Percentiles rank a stretch among this genome's conserved stretches.
These are phyloP conservation scores for Penicillium soppii DNA, from an alignment of 495 filamentous ascomycete species.

Conservation along the genomic window DNA sequence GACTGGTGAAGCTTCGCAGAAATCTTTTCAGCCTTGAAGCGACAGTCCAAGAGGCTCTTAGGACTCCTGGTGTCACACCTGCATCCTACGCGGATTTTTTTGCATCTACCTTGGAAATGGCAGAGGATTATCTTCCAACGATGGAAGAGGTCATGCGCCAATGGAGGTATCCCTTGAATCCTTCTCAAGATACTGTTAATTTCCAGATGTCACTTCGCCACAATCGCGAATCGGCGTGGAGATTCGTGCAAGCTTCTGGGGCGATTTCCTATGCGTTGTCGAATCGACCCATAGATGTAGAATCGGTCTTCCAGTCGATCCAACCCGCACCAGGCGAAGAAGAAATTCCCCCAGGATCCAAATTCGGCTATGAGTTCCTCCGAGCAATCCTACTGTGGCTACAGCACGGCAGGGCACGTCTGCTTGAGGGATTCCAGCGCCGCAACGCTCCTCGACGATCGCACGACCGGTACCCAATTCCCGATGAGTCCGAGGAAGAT, in stretches of 20 bases:
- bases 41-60: slow-evolving; percentile 27
- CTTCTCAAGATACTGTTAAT: slow-evolving; percentile 48
- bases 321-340: slow-evolving; percentile 49
- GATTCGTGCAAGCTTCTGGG: slow-evolving; percentile 70
- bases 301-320: slow-evolving; percentile 38
- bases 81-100: slow-evolving; percentile 43
- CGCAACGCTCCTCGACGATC: slow-evolving; percentile 30
- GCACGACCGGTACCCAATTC: slow-evolving; percentile 51
- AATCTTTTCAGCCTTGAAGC: slow-evolving; percentile 53
- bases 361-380: slow-evolving; percentile 64
- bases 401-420: slow-evolving; percentile 50
- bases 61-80: slow-evolving; percentile 21
- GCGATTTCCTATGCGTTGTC: slow-evolving; percentile 57
- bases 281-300: slow-evolving; percentile 29
- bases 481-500: slow-evolving; percentile 42
- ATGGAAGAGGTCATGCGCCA: slow-evolving; percentile 55
- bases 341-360: slow-evolving; percentile 38
- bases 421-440: slow-evolving; percentile 57
- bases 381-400: slow-evolving; percentile 65
- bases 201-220: slow-evolving; percentile 57
- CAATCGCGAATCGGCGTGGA: slow-evolving; percentile 56
- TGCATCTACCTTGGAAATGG: slow-evolving; percentile 44
- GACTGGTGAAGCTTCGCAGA: slow-evolving; percentile 56
- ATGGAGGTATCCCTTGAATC: slow-evolving; percentile 63
- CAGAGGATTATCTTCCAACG: slow-evolving; percentile 48